phyloP scores from a whole-genome alignment of 805 yeast species.

The Zygotorulaspora danielsina region DNA sequence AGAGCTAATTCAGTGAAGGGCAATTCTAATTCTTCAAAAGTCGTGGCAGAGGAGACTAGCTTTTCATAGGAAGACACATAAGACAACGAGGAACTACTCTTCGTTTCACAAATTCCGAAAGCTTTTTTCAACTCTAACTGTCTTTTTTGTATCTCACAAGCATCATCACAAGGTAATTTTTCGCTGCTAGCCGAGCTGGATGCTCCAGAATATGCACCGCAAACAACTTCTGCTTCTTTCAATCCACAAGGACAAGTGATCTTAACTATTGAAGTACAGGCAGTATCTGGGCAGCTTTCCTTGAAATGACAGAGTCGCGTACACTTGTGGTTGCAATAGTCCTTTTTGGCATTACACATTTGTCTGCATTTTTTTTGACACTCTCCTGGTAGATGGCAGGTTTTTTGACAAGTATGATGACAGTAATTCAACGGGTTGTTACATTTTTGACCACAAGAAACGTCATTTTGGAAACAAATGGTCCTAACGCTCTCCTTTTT shows the following conservation, averaged over 20 bases:
- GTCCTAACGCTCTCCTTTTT: slow-evolving; percentile 47
- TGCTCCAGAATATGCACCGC: slow-evolving; percentile 48
- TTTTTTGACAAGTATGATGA: slow-evolving; percentile 47
- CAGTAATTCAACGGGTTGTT: slow-evolving; percentile 47
- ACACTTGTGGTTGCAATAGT: slow-evolving; percentile 67
- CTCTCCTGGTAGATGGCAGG: slow-evolving; percentile 55
- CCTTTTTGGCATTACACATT: slow-evolving; percentile 50
- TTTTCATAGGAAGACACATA: slow-evolving; percentile 13
- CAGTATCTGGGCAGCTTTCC: slow-evolving; percentile 47
- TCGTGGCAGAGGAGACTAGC: slow-evolving; percentile 24
- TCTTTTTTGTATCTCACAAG: slow-evolving; percentile 58
- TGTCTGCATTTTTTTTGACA: slow-evolving; percentile 59
- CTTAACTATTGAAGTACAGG: slow-evolving; percentile 49
- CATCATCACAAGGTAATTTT: slow-evolving; percentile 59
- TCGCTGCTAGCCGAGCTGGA: slow-evolving; percentile 37
- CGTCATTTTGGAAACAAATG: slow-evolving; percentile 62
- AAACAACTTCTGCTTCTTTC: slow-evolving; percentile 42
- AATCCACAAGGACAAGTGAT: slow-evolving; percentile 66
- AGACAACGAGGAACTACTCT: slow-evolving; percentile 5
- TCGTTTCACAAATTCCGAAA: slow-evolving; percentile 38
- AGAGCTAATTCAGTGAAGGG: slow-evolving; percentile 48
- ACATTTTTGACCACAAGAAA: slow-evolving; percentile 68
- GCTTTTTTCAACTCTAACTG: slow-evolving; percentile 62
- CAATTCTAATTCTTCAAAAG: slow-evolving; percentile 27
- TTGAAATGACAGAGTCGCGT: slow-evolving; percentile 60